phyloP scores from a whole-genome alignment of 306 rosid genomes.

The Alnus rubra region DNA sequence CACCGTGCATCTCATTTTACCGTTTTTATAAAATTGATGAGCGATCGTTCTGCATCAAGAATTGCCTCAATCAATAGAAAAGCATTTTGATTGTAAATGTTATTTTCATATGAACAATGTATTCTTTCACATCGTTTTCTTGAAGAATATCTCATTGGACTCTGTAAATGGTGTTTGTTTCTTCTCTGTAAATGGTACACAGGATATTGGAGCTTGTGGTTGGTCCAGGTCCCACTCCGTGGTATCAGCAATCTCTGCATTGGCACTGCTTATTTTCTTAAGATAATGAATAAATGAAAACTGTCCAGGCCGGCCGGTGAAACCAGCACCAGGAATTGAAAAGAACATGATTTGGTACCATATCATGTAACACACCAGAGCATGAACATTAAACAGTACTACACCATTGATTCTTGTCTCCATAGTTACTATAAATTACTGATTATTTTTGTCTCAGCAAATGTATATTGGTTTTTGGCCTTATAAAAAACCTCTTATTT shows the following conservation, averaged over 20 bases:
- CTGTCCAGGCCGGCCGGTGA: constrained; percentile 8
- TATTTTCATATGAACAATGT: background rate
- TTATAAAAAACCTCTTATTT: constrained; percentile 17
- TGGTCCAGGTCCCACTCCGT: constrained; percentile 42
- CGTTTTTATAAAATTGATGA: background rate
- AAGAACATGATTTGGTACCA: constrained; percentile 22
- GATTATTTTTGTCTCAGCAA: constrained; percentile 34
- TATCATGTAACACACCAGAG: constrained; percentile 24
- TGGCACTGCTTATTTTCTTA: constrained; percentile 51
- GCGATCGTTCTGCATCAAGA: background rate
- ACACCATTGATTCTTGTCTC: constrained; percentile 33
- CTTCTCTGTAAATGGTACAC: constrained; percentile 44
- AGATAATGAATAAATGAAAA: constrained; percentile 28
- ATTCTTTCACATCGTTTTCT: background rate
- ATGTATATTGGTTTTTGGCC: constrained; percentile 38
- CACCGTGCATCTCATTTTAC: background rate
- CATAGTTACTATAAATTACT: constrained; percentile 36
- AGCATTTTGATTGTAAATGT: background rate
- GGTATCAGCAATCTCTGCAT: constrained; percentile 41
- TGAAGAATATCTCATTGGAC: no score
- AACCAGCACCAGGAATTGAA: constrained; percentile 12
- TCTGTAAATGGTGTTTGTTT: constrained; percentile 3
- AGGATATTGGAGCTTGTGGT: constrained; percentile 52
- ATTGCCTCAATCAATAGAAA: background rate
- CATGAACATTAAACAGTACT: background rate